Evolutionary conservation across 306 rosid species (phyloP).

Genomic region (Rosa multiflora): DNA sequence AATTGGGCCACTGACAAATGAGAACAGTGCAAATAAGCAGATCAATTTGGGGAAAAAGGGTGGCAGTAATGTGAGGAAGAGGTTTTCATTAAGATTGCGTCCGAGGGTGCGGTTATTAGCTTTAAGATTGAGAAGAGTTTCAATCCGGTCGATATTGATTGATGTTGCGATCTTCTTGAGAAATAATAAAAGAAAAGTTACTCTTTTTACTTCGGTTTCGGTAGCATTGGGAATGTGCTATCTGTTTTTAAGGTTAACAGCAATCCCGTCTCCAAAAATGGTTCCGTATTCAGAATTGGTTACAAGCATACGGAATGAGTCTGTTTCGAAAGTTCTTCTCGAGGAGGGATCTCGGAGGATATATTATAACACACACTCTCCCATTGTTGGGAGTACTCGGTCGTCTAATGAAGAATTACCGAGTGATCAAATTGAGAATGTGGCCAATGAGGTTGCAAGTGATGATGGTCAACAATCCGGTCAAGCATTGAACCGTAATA

Average conservation of each 20-base stretch:
- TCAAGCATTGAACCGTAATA: conserved; percentile 33
- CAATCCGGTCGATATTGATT: conserved; percentile 52
- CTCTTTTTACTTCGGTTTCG: conserved; percentile 55
- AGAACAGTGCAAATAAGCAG: conserved; percentile 42
- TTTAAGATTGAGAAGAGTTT: conserved; percentile 53
- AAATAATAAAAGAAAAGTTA: conserved; percentile 57
- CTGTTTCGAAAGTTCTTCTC: conserved; percentile 62
- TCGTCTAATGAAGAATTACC: conserved; percentile 41
- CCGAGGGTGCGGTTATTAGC: conserved; percentile 72
- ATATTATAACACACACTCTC: conserved; percentile 47
- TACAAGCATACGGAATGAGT: conserved; percentile 56
- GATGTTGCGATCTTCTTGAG: conserved; percentile 47
- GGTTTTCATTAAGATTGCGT: conserved; percentile 70
- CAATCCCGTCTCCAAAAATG: conserved; percentile 54
- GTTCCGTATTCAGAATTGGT: conserved; percentile 90
- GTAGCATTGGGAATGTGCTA: conserved; percentile 62
- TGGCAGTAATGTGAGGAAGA: conserved; percentile 43
- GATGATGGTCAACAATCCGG: conserved; percentile 36
- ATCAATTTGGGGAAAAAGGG: conserved; percentile 40
- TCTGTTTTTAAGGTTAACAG: conserved; percentile 64
- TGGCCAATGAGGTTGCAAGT: conserved; percentile 31
- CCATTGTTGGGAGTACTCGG: conserved; percentile 26
- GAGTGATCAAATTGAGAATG: conserved; percentile 32
- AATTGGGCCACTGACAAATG: conserved; percentile 51
- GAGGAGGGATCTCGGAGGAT: conserved; percentile 94